phyloP scores from a whole-genome alignment of 2,329 filamentous ascomycete species.

The Chaetomiaceae sp. region DNA sequence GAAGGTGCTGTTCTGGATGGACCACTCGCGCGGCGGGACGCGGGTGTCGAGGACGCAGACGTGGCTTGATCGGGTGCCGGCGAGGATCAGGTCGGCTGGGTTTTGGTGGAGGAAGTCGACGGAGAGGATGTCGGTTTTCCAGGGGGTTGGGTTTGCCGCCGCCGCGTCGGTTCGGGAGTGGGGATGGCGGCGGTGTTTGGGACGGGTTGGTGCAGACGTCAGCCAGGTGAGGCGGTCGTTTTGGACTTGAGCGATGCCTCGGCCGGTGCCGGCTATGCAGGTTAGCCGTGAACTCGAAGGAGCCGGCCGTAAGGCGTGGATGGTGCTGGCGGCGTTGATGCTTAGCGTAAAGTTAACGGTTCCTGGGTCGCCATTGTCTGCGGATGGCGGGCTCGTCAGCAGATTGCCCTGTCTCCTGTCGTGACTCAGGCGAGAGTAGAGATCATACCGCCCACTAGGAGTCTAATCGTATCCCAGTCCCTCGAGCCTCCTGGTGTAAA shows the following conservation, averaged over 20 bases:
- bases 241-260: constrained; percentile 41
- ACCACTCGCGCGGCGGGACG: constrained; percentile 24
- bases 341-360: not conserved
- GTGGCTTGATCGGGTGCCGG: constrained; percentile 47
- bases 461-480: no score
- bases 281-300: constrained; percentile 37
- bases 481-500: constrained; percentile 3
- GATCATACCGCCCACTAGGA: not conserved
- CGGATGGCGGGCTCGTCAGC: not conserved
- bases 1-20: constrained; percentile 28
- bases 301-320: constrained; percentile 41
- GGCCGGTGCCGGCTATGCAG: constrained; percentile 46
- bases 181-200: not conserved
- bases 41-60: constrained; percentile 47
- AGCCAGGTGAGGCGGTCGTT: constrained; percentile 34
- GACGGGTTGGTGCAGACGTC: constrained; percentile 22
- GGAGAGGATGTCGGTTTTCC: constrained; percentile 41
- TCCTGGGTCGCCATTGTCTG: not conserved
- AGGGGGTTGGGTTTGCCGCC: constrained; percentile 18
- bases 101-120: constrained; percentile 44
- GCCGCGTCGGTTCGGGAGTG: constrained; percentile 4
- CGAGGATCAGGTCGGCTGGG: constrained; percentile 42
- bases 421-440: no score
- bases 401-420: no score
- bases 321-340: constrained; percentile 12